Percentiles rank a stretch among this genome's conserved stretches.
phyloP scores from a whole-genome alignment of 306 rosid species.

The Acacia melanoxylon region DNA sequence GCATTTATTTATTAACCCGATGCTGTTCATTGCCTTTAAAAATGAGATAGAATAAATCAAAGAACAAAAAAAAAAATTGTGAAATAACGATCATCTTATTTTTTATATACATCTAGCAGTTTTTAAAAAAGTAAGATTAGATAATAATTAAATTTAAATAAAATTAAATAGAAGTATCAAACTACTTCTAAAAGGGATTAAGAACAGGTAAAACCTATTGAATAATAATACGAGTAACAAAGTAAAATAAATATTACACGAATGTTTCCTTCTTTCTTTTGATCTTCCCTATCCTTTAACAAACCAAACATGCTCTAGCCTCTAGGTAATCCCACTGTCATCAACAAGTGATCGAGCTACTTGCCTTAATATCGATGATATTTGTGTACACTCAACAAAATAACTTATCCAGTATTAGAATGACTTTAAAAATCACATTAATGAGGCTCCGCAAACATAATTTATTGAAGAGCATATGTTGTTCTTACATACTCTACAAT shows the following conservation, averaged over 20 bases:
- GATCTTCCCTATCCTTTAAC: neutral
- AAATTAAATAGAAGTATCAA: neutral
- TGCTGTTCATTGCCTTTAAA: neutral
- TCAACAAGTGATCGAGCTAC: neutral
- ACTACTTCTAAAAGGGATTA: neutral
- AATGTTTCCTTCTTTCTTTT: neutral
- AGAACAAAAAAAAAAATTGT: too few relatives aligned
- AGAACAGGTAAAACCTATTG: neutral
- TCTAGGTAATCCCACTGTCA: neutral
- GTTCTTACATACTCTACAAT: constrained; percentile 79
- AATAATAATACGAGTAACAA: neutral
- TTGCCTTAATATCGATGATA: neutral
- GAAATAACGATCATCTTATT: too few relatives aligned
- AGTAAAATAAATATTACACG: neutral
- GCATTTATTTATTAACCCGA: neutral
- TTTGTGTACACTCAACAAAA: constrained; percentile 4
- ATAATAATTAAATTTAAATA: too few relatives aligned
- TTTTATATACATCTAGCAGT: too few relatives aligned
- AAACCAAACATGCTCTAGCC: neutral
- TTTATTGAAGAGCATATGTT: constrained; percentile 68
- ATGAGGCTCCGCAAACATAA: constrained; percentile 9
- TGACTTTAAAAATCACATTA: constrained; percentile 5
- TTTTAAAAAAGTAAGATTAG: too few relatives aligned
- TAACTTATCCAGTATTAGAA: neutral
- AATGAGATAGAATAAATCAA: too few relatives aligned